Percentiles rank a stretch among this genome's conserved stretches.
Conservation (phyloP, 768 basidiomycete genomes). For the Russula virescens region DNA sequence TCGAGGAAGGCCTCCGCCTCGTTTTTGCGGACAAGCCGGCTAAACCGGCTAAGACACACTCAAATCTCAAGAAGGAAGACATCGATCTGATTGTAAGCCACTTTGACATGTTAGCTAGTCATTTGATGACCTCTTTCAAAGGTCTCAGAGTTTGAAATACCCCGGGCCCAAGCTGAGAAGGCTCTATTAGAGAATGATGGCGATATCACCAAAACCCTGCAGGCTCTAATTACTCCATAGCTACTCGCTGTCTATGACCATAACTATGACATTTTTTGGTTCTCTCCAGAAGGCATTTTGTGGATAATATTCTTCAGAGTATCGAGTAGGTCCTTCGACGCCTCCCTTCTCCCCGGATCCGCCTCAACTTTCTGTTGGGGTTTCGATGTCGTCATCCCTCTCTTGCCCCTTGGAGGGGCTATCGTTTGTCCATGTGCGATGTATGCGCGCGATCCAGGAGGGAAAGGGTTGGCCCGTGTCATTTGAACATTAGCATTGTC, state of each 20-base stretch:
- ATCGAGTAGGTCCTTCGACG: conserved; percentile 4
- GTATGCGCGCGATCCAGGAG: conserved; percentile 48
- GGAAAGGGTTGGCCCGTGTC: conserved; percentile 39
- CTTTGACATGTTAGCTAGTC: conserved; percentile 6
- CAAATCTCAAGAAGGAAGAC: conserved; percentile 51
- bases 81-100: conserved; percentile 55
- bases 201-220: conserved; percentile 47
- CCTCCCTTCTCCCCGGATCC: background rate
- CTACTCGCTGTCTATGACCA: background rate
- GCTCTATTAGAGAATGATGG: conserved; percentile 48
- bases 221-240: conserved; percentile 25
- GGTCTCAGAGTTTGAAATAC: conserved; percentile 62
- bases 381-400: background rate
- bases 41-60: conserved; percentile 39
- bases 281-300: background rate
- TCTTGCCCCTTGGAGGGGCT: conserved; percentile 2
- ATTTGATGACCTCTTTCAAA: conserved; percentile 26
- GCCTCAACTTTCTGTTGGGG: background rate
- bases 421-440: conserved; percentile 25
- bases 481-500: conserved; percentile 31
- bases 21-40: conserved; percentile 53
- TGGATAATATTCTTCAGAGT: conserved; percentile 9
- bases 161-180: conserved; percentile 54
- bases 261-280: background rate
- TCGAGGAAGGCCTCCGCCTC: conserved; percentile 58